phyloP scores from a whole-genome alignment of 2,329 filamentous ascomycete species.

The Aspergillus oerlinghausenensis region DNA sequence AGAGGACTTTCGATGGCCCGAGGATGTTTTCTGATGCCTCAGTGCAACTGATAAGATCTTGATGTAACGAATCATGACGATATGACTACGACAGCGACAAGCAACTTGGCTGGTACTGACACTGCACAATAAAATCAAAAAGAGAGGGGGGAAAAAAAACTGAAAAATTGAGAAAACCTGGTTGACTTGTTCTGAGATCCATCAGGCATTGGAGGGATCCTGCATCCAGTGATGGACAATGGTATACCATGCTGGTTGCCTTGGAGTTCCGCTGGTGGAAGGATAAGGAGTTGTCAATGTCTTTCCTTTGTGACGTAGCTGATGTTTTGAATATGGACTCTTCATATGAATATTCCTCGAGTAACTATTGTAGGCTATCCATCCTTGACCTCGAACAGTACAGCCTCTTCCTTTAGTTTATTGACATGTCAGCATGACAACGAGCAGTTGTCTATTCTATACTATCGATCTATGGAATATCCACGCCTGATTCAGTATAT shows the following conservation, averaged over 20 bases:
- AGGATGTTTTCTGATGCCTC: constrained; percentile 37
- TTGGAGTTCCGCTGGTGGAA: not conserved
- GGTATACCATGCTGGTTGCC: not conserved
- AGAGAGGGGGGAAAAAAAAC: too few species aligned
- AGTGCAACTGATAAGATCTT: not conserved
- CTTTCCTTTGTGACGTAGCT: not conserved
- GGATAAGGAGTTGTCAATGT: not conserved
- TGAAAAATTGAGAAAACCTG: not conserved
- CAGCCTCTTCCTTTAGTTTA: too few species aligned
- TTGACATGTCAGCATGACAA: too few species aligned
- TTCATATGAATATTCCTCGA: not conserved
- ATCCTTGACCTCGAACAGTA: too few species aligned
- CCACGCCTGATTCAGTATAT: too few species aligned
- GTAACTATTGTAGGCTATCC: too few species aligned
- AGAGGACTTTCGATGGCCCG: constrained; percentile 39
- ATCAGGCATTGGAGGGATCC: too few species aligned
- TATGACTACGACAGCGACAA: not conserved
- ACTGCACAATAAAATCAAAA: not conserved
- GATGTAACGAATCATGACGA: constrained; percentile 10
- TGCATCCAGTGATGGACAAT: not conserved
- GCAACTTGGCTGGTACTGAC: not conserved
- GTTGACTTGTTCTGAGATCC: not conserved
- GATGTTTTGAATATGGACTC: not conserved
- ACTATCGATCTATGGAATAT: too few species aligned
- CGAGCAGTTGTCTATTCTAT: too few species aligned